Evolutionary conservation across 2,329 filamentous ascomycete genomes (phyloP).

Genomic region (Calycina marina): DNA sequence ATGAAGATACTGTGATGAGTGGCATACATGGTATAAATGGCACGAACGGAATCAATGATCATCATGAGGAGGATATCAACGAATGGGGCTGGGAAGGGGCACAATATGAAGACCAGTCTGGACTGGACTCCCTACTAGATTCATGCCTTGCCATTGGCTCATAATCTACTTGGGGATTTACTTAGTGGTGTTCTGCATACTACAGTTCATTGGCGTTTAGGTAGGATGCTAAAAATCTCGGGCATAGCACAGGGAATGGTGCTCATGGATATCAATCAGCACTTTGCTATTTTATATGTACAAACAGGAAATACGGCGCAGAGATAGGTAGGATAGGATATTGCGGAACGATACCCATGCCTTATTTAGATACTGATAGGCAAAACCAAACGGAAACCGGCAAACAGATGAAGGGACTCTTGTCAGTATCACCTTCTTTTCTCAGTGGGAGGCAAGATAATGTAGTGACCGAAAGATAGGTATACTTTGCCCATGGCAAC

Average conservation of each 20-base stretch:
- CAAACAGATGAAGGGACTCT: no score
- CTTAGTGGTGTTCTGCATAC: neutral
- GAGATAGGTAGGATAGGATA: neutral
- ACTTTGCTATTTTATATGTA: no score
- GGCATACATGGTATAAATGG: slow-evolving; percentile 25
- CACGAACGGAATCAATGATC: slow-evolving; percentile 37
- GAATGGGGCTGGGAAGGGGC: slow-evolving; percentile 50
- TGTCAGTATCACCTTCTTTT: no score
- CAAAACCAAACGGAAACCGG: no score
- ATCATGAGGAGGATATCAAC: slow-evolving; percentile 36
- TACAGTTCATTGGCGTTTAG: no score
- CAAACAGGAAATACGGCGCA: neutral
- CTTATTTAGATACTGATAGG: no score
- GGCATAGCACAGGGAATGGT: neutral
- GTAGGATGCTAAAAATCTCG: neutral
- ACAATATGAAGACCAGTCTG: slow-evolving; percentile 33
- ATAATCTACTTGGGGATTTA: neutral
- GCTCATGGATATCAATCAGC: no score
- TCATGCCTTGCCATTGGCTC: slow-evolving; percentile 23
- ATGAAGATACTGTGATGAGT: slow-evolving; percentile 23
- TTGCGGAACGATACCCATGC: neutral
- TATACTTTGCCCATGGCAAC: no score
- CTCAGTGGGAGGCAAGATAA: no score
- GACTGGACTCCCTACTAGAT: slow-evolving; percentile 38
- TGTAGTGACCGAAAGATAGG: no score